Evolutionary conservation across 495 filamentous ascomycete genomes (phyloP).

Genomic region (Aspergillus homomorphus): DNA sequence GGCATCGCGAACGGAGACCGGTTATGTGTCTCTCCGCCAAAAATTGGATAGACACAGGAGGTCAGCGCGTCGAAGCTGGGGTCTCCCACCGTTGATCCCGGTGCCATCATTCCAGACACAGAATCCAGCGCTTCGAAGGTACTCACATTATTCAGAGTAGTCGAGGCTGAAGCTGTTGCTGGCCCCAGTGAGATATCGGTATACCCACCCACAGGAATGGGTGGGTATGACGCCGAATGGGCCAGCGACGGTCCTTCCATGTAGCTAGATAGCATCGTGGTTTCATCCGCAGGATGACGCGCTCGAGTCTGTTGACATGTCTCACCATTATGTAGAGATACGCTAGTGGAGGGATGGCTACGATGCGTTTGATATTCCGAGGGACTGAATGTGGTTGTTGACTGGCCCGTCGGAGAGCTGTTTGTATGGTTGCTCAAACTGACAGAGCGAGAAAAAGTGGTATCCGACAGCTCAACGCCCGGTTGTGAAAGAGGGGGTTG

Average conservation of each 20-base stretch:
- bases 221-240: slow-evolving; percentile 23
- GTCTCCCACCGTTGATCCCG: slow-evolving; percentile 38
- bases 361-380: slow-evolving; percentile 12
- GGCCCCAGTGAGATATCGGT: slow-evolving; percentile 27
- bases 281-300: slow-evolving; percentile 11
- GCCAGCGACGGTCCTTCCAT: slow-evolving; percentile 24
- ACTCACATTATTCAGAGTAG: slow-evolving; percentile 15
- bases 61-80: slow-evolving; percentile 61
- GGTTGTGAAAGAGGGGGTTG: slow-evolving; percentile 20
- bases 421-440: slow-evolving; percentile 18
- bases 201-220: slow-evolving; percentile 28
- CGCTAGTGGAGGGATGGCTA: slow-evolving; percentile 12
- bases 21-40: slow-evolving; percentile 75
- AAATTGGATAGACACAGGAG: slow-evolving; percentile 74
- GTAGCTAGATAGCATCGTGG: slow-evolving; percentile 20
- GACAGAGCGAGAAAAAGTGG: slow-evolving; percentile 13
- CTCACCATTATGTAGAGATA: slow-evolving; percentile 17
- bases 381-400: slow-evolving; percentile 18
- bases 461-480: slow-evolving; percentile 12
- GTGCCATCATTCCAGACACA: slow-evolving; percentile 29
- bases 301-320: slow-evolving; percentile 14
- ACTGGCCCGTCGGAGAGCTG: slow-evolving; percentile 18
- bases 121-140: slow-evolving; percentile 27
- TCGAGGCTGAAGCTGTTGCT: slow-evolving; percentile 16
- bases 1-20: slow-evolving; percentile 86